Evolutionary conservation across 2,329 filamentous ascomycete species (phyloP).

Genomic region (Madurella mycetomatis): DNA sequence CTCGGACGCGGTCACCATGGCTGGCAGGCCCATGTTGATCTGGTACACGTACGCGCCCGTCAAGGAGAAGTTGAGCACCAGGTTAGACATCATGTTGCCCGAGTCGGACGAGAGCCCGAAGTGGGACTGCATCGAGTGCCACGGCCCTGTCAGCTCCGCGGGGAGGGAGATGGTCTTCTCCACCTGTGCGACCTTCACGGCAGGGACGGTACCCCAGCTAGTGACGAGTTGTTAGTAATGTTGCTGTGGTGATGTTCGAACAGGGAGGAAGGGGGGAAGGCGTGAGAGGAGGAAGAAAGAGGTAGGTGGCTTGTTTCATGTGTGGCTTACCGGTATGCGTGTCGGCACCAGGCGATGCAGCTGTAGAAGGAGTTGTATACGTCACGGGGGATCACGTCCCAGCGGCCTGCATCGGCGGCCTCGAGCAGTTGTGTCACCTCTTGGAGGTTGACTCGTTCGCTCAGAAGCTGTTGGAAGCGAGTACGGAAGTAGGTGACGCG

Average conservation of each 20-base stretch:
- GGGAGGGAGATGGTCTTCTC: constrained; percentile 31
- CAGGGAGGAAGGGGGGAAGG: not conserved
- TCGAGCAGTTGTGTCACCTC: constrained; percentile 24
- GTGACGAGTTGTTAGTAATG: too few species aligned
- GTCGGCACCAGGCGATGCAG: constrained; percentile 30
- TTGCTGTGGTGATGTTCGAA: not conserved
- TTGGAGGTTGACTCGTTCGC: constrained; percentile 23
- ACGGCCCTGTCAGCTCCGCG: constrained; percentile 29
- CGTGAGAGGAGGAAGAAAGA: too few species aligned
- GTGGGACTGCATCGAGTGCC: constrained; percentile 30
- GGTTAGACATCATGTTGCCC: constrained; percentile 32
- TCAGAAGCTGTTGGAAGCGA: constrained; percentile 21
- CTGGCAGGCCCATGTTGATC: constrained; percentile 31
- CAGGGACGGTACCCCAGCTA: constrained; percentile 34
- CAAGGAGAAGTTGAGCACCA: constrained; percentile 31
- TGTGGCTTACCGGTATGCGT: constrained; percentile 28
- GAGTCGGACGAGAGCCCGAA: constrained; percentile 31
- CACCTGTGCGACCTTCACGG: constrained; percentile 32
- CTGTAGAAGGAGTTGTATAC: constrained; percentile 33
- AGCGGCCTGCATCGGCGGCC: constrained; percentile 26
- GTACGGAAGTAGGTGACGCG: constrained; percentile 24
- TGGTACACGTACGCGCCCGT: constrained; percentile 27
- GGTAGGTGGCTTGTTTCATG: not conserved
- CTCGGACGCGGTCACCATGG: constrained; percentile 27
- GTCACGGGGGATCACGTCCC: constrained; percentile 28